Base-by-base conservation (phyloP, 192 early-diverging fungal species). In the Rhizoclosmatium globosum region DNA sequence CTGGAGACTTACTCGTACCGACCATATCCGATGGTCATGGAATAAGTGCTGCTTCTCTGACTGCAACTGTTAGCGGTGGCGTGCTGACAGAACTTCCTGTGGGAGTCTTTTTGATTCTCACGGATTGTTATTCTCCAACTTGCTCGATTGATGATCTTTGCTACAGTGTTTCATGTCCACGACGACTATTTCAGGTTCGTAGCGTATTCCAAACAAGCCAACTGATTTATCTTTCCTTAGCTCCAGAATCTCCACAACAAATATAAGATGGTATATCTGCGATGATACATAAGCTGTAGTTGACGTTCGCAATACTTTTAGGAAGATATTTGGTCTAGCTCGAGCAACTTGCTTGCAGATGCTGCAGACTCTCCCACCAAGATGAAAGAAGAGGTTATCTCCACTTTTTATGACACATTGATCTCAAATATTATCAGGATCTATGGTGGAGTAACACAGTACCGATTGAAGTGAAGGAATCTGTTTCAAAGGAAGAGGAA, bases 111-210 rank as follows among this genome's bases (percentile, higher is more conserved):
- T 95, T 94, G 1, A 85, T 94, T 41, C 84, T 98, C 70, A 93
- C 97, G 0, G 92, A 94, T 72, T 99, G 97, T 80, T 99, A 98
- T 82, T 98, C 96, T 19, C 93, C 95, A 0, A 97, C 95, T 0
- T 99, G 97, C 80, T 89, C 94, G 0, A 83, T 85, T 31, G 93
- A 92, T 56, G 91, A 87, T 68, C 85, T 92, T 3, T 99, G 96
- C 80, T 99, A 99, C 86, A 96, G 94, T 79, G 89, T 94, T 7
- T 87, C 92, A 4, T 98, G 97, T 76, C 96, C 96, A 3, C 83
- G 94, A 6, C 87, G 93, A 62, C 81, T 93, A 46, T 92, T 92
- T 73, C 92, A 95, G 86, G 89, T 86, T 44, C 45, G 69, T 41
- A 53, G 50, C 50, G 50, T n/a, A n/a, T n/a, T n/a, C n/a, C n/a